Evolutionary conservation across 2,329 filamentous ascomycete genomes (phyloP).

Genomic region (Colletotrichum eleusines): DNA sequence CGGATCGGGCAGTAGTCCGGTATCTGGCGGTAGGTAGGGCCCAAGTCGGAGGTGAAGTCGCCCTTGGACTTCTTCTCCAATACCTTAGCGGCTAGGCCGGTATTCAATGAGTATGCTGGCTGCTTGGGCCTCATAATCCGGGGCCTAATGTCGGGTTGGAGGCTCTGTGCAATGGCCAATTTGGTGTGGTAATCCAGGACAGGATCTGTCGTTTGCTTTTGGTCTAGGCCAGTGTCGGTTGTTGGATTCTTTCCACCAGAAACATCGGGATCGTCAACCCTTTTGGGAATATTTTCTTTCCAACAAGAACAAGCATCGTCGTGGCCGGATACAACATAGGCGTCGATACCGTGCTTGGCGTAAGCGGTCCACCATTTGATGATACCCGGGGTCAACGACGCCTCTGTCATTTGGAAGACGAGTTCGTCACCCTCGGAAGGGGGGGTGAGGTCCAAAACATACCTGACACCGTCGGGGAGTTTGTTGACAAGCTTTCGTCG

Average conservation of each 20-base stretch:
- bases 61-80: constrained; percentile 44
- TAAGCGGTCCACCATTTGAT: constrained; percentile 65
- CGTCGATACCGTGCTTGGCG: constrained; percentile 49
- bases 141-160: neutral
- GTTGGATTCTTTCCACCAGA: neutral
- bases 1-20: constrained; percentile 74
- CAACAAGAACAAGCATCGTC: constrained; percentile 56
- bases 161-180: constrained; percentile 9
- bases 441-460: constrained; percentile 73
- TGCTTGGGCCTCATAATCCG: neutral
- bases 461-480: constrained; percentile 62
- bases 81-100: constrained; percentile 24
- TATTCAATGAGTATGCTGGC: neutral
- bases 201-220: neutral
- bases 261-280: neutral
- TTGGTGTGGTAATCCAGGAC: constrained; percentile 7
- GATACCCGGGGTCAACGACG: constrained; percentile 69
- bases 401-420: constrained; percentile 67
- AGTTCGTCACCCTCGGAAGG: constrained; percentile 72
- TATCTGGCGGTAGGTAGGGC: constrained; percentile 53
- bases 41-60: constrained; percentile 16
- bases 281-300: constrained; percentile 1
- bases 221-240: neutral
- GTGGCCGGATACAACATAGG: constrained; percentile 53
- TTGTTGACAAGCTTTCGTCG: constrained; percentile 52